Evolutionary conservation across 441 rosid species (phyloP).

Genomic region (Populus hybrid): DNA sequence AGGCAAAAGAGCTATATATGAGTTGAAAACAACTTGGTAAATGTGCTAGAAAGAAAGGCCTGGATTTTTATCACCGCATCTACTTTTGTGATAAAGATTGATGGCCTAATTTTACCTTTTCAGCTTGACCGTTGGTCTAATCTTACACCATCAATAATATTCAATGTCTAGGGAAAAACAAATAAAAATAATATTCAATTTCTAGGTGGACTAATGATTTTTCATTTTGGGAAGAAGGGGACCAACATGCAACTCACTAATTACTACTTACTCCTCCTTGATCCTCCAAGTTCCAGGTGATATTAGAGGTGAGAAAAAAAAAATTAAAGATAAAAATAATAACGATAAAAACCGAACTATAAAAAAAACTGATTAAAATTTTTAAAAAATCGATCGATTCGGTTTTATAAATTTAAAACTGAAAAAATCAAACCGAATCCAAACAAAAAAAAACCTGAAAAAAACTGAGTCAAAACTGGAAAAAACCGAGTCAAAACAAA

Average conservation of each 20-base stretch:
- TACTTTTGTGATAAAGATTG: not conserved
- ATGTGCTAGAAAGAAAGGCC: not conserved
- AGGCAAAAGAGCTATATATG: not conserved
- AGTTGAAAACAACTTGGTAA: not conserved
- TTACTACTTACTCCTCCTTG: not conserved
- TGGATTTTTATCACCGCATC: not conserved
- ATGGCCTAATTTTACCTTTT: not conserved
- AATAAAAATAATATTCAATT: too few relatives aligned
- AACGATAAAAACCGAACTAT: fast-evolving
- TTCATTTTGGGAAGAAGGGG: not conserved
- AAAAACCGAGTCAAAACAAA: too few relatives aligned
- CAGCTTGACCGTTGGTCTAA: not conserved
- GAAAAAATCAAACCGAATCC: too few relatives aligned
- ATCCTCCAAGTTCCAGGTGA: not conserved
- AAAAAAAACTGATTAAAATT: too few relatives aligned
- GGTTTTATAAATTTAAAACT: too few relatives aligned
- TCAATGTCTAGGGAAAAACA: not conserved
- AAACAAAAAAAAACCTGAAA: too few relatives aligned
- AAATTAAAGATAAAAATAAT: too few relatives aligned
- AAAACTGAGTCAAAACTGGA: too few relatives aligned
- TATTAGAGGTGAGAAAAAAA: too few relatives aligned
- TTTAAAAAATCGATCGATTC: fast-evolving
- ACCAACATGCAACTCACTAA: not conserved
- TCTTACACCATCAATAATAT: not conserved
- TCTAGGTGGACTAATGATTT: not conserved